Percentiles rank a stretch among this genome's conserved stretches.
phyloP scores from a whole-genome alignment of 495 filamentous ascomycete species.

The Symbiotaphrina buchneri region DNA sequence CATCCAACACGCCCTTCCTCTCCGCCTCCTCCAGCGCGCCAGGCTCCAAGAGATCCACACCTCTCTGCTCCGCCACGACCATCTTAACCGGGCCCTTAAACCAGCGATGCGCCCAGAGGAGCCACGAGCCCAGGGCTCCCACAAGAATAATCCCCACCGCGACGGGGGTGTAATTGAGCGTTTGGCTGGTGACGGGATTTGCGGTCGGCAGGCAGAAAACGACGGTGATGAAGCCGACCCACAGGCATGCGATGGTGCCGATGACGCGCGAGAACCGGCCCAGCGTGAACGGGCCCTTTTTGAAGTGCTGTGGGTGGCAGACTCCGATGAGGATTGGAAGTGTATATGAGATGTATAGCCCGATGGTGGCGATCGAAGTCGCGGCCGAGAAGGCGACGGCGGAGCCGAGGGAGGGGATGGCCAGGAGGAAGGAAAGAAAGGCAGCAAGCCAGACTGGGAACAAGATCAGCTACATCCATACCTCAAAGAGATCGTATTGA shows the following conservation, averaged over 20 bases:
- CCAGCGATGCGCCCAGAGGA: slow-evolving; percentile 28
- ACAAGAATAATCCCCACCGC: slow-evolving; percentile 36
- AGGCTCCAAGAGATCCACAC: slow-evolving; percentile 23
- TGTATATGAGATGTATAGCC: slow-evolving; percentile 41
- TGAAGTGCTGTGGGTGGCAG: slow-evolving; percentile 20
- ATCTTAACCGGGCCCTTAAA: slow-evolving; percentile 32
- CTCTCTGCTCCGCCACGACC: slow-evolving; percentile 24
- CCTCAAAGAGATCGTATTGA: too few relatives aligned
- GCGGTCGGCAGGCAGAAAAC: slow-evolving; percentile 41
- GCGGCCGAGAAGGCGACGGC: slow-evolving; percentile 37
- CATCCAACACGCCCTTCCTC: too few relatives aligned
- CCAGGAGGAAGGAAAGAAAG: too few relatives aligned
- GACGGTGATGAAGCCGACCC: slow-evolving; percentile 29
- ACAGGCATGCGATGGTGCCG: slow-evolving; percentile 24
- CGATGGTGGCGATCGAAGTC: slow-evolving; percentile 39
- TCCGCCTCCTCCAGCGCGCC: slow-evolving; percentile 22
- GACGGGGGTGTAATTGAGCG: slow-evolving; percentile 41
- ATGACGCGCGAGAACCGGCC: slow-evolving; percentile 28
- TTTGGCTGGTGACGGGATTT: slow-evolving; percentile 32
- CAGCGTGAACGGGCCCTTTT: slow-evolving; percentile 31
- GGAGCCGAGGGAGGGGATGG: too few relatives aligned
- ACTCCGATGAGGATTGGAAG: slow-evolving; percentile 35
- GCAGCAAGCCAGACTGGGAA: too few relatives aligned
- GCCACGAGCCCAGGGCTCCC: slow-evolving; percentile 18
- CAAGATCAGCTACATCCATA: too few relatives aligned